phyloP scores from a whole-genome alignment of 1,284 basidiomycete genomes.

The Earliella scabrosa region DNA sequence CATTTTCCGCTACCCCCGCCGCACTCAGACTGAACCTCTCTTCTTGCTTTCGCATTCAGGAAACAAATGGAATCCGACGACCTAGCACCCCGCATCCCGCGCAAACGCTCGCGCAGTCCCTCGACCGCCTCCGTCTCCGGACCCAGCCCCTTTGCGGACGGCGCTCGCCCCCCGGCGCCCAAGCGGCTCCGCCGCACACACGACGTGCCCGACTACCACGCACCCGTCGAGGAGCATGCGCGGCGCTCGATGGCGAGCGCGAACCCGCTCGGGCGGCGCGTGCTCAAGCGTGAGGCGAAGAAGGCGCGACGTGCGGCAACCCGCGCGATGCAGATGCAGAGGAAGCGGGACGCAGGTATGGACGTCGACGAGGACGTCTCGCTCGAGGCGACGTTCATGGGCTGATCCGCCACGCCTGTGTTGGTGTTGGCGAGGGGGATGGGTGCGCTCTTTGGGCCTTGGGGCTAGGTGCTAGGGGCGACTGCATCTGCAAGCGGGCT shows the following conservation, averaged over 20 bases:
- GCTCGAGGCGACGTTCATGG: slow-evolving; percentile 33
- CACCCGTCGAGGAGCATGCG: slow-evolving; percentile 43
- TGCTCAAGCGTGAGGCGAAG: slow-evolving; percentile 66
- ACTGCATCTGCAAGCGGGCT: no score
- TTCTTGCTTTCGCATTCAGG: slow-evolving; percentile 12
- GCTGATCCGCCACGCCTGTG: no score
- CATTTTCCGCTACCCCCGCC: no score
- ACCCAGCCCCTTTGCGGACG: neutral
- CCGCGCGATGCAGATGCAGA: slow-evolving; percentile 15
- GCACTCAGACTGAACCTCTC: neutral
- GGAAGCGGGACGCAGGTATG: slow-evolving; percentile 32
- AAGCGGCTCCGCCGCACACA: slow-evolving; percentile 62
- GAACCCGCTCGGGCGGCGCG: slow-evolving; percentile 60
- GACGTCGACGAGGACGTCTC: slow-evolving; percentile 39
- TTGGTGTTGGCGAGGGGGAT: no score
- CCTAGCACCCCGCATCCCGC: slow-evolving; percentile 39
- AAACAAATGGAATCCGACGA: slow-evolving; percentile 50
- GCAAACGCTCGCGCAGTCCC: slow-evolving; percentile 42
- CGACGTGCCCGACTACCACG: slow-evolving; percentile 53
- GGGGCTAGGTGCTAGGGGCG: no score
- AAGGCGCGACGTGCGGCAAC: slow-evolving; percentile 52
- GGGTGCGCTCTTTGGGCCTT: no score
- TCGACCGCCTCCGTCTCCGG: slow-evolving; percentile 18
- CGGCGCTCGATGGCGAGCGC: slow-evolving; percentile 47
- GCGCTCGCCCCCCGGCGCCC: slow-evolving; percentile 44